Conservation (phyloP, 768 basidiomycete species). For the Inosperma sp. region DNA sequence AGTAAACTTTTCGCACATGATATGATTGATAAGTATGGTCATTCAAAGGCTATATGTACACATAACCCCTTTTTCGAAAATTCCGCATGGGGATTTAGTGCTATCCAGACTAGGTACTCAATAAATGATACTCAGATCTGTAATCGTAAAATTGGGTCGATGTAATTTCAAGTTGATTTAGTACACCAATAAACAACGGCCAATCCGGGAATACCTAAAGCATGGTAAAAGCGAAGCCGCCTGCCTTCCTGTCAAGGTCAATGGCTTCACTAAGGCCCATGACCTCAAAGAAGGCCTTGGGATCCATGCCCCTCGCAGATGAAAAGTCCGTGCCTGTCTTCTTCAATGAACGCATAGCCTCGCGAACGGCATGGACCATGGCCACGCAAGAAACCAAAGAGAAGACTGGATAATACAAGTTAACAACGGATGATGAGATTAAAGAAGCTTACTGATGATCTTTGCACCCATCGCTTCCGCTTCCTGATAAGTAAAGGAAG, state of each 20-base stretch:
- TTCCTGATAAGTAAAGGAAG: constrained; percentile 64
- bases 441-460: constrained; percentile 66
- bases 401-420: constrained; percentile 46
- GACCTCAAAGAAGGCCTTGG: constrained; percentile 71
- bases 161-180: too few relatives aligned
- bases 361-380: constrained; percentile 69
- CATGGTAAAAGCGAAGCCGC: constrained; percentile 59
- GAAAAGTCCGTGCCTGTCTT: constrained; percentile 74
- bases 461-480: constrained; percentile 70
- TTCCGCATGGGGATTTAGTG: too few relatives aligned
- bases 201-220: too few relatives aligned
- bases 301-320: constrained; percentile 65
- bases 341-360: constrained; percentile 71
- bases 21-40: too few relatives aligned
- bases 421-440: background rate
- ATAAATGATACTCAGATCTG: too few relatives aligned
- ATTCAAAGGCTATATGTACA: too few relatives aligned
- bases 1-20: too few relatives aligned
- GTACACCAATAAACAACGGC: too few relatives aligned
- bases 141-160: too few relatives aligned
- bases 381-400: constrained; percentile 75
- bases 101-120: too few relatives aligned
- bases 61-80: too few relatives aligned
- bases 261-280: constrained; percentile 60
- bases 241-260: constrained; percentile 51